Base-by-base conservation (phyloP, 78 protist species). In the Tieghemostelium lacteum region DNA sequence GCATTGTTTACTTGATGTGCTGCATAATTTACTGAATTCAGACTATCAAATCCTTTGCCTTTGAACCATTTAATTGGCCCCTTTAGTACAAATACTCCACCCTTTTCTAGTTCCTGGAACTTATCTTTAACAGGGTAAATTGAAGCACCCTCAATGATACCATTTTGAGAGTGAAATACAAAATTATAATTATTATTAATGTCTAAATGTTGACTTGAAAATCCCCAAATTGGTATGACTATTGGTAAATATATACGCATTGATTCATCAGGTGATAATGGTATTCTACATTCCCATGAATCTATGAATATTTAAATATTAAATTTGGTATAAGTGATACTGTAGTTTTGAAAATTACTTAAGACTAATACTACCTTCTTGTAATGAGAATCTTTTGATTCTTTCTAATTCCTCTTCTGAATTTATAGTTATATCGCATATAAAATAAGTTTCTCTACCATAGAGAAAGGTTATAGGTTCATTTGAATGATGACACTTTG, bases 1-100 rank as follows among this genome's bases (percentile, higher is more conserved):
- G 6, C 52, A 14, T 45, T 45, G 52, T 45, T 45, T 45, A 14
- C 52, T 45, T 45, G 34, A 54, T 40, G 3, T 17, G 26, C n/a
- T 61, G 42, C 3, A 72, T 26, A 45, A 17, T 19, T n/a, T 10
- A 8, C 20, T 55, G 54, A 54, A 20, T 55, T 60, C 36, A 64
- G 10, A 12, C 26, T 61, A 49, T 3, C 66, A 52, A 54, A 58
- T 10, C 66, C 34, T 7, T 36, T 50, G 0, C 75, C 88, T 20
- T 52, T 64, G 64, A 78, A 67, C 88, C 88, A 78, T 54, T 78
- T 78, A 72, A 66, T 36, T 12, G 57, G 69, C 3, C 88, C 88
- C 34, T 66, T 71, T 22, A 66, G 26, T 22, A 52, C 28, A 19
- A 78, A 19, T 7, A 54, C n/a, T 40, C 76, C 36, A 26, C 26